Evolutionary conservation across 1,284 basidiomycete species (phyloP), one percentile per base, ranked within the genome.

Genomic region (Apiotrichum gamsii): DNA sequence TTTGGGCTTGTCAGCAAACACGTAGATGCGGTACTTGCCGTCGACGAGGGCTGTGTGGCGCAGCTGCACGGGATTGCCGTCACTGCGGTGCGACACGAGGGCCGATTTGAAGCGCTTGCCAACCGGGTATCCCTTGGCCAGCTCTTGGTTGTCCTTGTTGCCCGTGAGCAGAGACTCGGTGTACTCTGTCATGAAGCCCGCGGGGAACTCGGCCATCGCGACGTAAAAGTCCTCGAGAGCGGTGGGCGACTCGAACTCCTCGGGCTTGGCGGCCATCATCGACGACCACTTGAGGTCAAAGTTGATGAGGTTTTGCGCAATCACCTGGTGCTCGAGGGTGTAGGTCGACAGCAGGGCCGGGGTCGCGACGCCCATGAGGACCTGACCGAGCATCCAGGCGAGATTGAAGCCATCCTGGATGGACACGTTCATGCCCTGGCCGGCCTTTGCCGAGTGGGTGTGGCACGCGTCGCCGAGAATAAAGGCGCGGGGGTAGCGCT

Each of bases 251-350:
- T 31, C 46, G 18, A 43, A 43, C 9, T 38, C 40, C 13, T 38
- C 40, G 6, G 46, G 35, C 40, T 47, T 43, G 8, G 85, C 82
- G 9, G 40, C 46, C 46, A 89, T 88, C 20, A 90, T 71, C 8
- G 78, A 75, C 1, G 84, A 78, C 62, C 83, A 87, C 56, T 82
- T 72, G 64, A 81, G 82, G 68, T 90, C 88, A 57, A 88, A 89
- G 47, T 79, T 65, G 57, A 90, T 90, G 45, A 91, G 76, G 54
- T 89, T 83, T 64, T 85, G 43, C 0, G 56, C 56, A n/a, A 57
- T 47, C 6, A 47, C 47, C 37, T 54, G 56, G 8, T 52, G 45
- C 43, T 57, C 56, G n/a, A 14, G 28, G 21, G n/a, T 43, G 51
- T 54, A 57, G 4, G 88, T 89, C 57, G 81, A 76, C 19, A 90